Evolutionary conservation across 208 protist genomes (phyloP).

Genomic region (Acanthamoeba triangularis): DNA sequence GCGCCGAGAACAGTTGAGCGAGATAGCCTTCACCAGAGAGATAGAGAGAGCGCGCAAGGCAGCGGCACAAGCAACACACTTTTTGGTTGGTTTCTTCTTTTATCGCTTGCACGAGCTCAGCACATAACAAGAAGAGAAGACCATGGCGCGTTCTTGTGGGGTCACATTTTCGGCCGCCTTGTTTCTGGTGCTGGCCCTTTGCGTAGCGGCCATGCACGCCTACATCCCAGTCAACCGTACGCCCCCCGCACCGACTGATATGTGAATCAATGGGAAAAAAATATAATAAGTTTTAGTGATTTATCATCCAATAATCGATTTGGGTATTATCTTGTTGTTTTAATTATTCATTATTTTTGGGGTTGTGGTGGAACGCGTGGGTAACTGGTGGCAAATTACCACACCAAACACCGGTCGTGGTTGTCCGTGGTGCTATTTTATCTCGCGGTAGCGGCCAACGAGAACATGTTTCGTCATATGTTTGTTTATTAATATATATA

Average conservation of each 20-base stretch:
- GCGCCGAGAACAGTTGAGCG: too few species aligned
- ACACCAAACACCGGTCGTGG: not conserved
- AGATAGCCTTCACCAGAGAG: too few species aligned
- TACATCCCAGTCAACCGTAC: constrained; percentile 70
- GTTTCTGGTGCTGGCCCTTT: not conserved
- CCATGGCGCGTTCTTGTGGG: not conserved
- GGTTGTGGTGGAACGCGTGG: too few species aligned
- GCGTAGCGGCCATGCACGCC: not conserved
- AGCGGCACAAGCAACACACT: too few species aligned
- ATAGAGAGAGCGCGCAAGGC: not conserved
- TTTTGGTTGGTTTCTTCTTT: too few species aligned
- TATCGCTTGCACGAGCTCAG: too few species aligned
- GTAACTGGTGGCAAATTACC: not conserved
- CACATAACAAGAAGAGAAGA: not conserved
- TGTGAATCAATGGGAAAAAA: not conserved
- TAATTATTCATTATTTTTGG: not conserved
- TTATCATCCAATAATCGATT: not conserved
- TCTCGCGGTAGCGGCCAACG: not conserved
- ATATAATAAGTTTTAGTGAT: not conserved
- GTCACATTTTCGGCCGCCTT: not conserved
- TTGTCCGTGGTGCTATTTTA: not conserved
- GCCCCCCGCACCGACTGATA: not conserved
- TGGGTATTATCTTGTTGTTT: not conserved
- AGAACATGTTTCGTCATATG: not conserved
- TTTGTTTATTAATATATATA: not conserved